These are phyloP conservation scores for Pichia terricola DNA, from an alignment of 1,139 yeast genomes.

Conservation along the genomic window DNA sequence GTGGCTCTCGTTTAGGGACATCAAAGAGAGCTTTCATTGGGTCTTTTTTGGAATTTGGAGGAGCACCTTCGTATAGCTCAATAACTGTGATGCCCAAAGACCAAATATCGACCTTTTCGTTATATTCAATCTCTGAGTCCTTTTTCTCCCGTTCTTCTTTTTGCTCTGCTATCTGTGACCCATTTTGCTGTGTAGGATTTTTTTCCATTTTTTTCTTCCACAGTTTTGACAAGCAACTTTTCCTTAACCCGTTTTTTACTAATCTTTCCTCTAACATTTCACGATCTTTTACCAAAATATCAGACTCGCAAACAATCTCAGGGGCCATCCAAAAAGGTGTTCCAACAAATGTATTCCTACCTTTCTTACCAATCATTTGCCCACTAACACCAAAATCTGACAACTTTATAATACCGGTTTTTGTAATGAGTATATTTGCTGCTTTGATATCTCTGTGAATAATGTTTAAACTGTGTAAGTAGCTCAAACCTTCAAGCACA, in stretches of 20 bases:
- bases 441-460: conserved; percentile 50
- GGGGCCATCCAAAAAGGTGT: conserved; percentile 97
- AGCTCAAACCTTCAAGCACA: conserved; percentile 42
- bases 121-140: conserved; percentile 38
- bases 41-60: conserved; percentile 60
- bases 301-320: conserved; percentile 44
- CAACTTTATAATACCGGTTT: conserved; percentile 35
- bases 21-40: conserved; percentile 69
- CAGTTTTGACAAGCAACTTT: conserved; percentile 5
- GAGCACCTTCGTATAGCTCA: conserved; percentile 63
- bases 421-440: conserved; percentile 41
- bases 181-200: neutral
- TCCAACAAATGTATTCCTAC: conserved; percentile 71
- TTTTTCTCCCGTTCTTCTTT: neutral
- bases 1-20: conserved; percentile 64
- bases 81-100: conserved; percentile 76
- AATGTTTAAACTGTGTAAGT: conserved; percentile 34
- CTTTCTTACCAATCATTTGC: conserved; percentile 52
- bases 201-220: conserved; percentile 10
- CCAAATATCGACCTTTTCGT: conserved; percentile 83
- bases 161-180: neutral
- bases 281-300: conserved; percentile 5
- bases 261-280: conserved; percentile 7
- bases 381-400: conserved; percentile 74
- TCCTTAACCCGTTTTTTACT: conserved; percentile 6